Percentiles rank a stretch among this genome's conserved stretches.
These are phyloP conservation scores for Mollisia scopiformis DNA, from an alignment of 2,329 filamentous ascomycete genomes.

Conservation along the genomic window DNA sequence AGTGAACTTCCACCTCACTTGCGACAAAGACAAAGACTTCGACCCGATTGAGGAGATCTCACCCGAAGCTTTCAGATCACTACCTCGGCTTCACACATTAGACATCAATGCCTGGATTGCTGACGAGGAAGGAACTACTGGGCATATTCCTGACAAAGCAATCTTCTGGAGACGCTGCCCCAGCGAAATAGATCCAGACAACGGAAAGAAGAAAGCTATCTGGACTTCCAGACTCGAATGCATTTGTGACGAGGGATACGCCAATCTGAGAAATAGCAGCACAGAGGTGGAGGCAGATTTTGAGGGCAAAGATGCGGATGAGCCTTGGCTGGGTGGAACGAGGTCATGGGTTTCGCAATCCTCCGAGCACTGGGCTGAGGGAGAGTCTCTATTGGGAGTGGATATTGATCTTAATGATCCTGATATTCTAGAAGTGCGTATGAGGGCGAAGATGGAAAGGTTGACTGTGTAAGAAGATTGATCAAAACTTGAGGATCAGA, in stretches of 20 bases:
- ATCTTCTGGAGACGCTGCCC: conserved; percentile 11
- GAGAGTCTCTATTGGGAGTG: background rate
- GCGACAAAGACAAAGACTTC: conserved; percentile 16
- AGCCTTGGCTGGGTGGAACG: conserved; percentile 5
- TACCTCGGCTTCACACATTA: conserved; percentile 10
- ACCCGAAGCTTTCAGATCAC: conserved; percentile 4
- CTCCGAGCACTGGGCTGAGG: background rate
- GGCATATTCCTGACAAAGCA: conserved; percentile 13
- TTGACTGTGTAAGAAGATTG: too few species aligned
- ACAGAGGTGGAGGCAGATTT: conserved; percentile 1
- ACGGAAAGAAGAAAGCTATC: conserved; percentile 5
- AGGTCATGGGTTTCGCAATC: conserved; percentile 3
- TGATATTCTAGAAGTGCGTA: too few species aligned
- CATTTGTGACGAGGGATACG: conserved; percentile 10
- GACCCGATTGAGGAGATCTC: conserved; percentile 5
- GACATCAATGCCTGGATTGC: conserved; percentile 16
- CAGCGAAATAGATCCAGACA: background rate
- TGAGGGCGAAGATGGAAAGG: too few species aligned
- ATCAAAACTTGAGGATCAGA: too few species aligned
- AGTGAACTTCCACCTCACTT: background rate
- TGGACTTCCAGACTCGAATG: conserved; percentile 13
- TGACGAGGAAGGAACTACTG: conserved; percentile 2
- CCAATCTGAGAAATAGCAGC: background rate
- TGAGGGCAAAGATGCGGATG: conserved; percentile 7
- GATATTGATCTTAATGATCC: background rate